Base-by-base conservation (phyloP, 345 rosid species). In the Eucalyptus tenuipes region DNA sequence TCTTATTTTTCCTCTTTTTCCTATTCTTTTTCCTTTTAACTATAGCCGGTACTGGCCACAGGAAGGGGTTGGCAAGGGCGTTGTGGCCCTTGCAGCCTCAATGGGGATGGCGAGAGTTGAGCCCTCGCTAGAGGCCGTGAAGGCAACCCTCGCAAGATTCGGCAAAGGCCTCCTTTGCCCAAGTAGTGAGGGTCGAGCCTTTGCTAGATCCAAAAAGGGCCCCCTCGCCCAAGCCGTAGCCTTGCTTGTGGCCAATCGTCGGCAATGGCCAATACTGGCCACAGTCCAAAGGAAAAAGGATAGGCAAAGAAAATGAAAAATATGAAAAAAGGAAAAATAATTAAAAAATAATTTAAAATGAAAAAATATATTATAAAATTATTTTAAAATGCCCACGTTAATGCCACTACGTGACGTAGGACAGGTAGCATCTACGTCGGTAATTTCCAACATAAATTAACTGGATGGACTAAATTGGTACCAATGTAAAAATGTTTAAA, bases 381-480 rank as follows among this genome's bases (percentile, higher is more conserved):
- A 16, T 3, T 52, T 52, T 18, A 52, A 52, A 52, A 52, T 52
- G 10, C 7, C 55, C 24, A 52, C 2, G 0, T 7, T 3, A 52
- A 52, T 0, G 10, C 10, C 0, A 50, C 55, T 50, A 2, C 3
- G 15, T 0, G 6, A 13, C 6, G 6, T 48, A 2, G 3, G 52
- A 6, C 0, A 0, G 8, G 8, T 50, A 50, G 22, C 8, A 50
- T 50, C 53, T 50, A 50, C 0, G 0, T 17, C 0, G 0, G 1
- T 0, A 17, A 50, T 16, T 17, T 50, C 0, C 4, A 0, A 0
- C 2, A 0, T 50, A 50, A 50, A 50, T 50, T 17, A 50, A 50
- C 1, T 0, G 2, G 22, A 50, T 50, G 0, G 0, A 50, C 1
- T 7, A 1, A 50, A 50, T 50, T 50, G 0, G 0, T 3, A 17